Conservation (phyloP, 2,329 filamentous ascomycete species). For the Botrytis tulipae region DNA sequence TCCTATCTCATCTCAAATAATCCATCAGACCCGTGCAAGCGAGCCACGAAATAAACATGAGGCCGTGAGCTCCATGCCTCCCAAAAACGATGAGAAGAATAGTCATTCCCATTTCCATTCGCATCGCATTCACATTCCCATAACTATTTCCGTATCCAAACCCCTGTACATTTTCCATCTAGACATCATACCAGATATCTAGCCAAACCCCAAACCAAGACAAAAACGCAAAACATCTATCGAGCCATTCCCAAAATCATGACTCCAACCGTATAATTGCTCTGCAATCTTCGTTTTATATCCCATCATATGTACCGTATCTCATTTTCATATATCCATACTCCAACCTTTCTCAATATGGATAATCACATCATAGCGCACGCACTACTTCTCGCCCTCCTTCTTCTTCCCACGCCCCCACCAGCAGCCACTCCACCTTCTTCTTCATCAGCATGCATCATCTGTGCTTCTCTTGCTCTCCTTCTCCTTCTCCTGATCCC, state of each 20-base stretch:
- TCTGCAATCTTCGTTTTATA: neutral
- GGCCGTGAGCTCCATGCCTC: no score
- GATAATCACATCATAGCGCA: constrained; percentile 62
- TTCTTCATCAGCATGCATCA: constrained; percentile 77
- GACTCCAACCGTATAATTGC: neutral
- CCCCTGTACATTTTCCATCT: neutral
- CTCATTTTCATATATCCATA: neutral
- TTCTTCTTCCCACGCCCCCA: constrained; percentile 45
- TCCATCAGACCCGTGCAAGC: neutral
- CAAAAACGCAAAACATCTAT: neutral
- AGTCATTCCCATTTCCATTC: neutral
- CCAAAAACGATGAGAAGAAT: neutral
- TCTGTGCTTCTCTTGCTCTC: constrained; percentile 76
- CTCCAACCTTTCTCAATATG: constrained; percentile 6
- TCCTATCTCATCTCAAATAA: neutral
- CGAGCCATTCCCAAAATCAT: neutral
- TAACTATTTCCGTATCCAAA: neutral
- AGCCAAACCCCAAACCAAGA: neutral
- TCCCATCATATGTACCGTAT: constrained; percentile 11
- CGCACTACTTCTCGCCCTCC: constrained; percentile 62
- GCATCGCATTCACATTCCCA: neutral
- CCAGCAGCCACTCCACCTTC: constrained; percentile 57
- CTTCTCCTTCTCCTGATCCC: constrained; percentile 69
- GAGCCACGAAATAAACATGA: neutral
- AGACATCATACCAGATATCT: neutral